These are phyloP conservation scores for Kodamaea sagamina DNA, from an alignment of 805 yeast genomes.

Conservation along the genomic window DNA sequence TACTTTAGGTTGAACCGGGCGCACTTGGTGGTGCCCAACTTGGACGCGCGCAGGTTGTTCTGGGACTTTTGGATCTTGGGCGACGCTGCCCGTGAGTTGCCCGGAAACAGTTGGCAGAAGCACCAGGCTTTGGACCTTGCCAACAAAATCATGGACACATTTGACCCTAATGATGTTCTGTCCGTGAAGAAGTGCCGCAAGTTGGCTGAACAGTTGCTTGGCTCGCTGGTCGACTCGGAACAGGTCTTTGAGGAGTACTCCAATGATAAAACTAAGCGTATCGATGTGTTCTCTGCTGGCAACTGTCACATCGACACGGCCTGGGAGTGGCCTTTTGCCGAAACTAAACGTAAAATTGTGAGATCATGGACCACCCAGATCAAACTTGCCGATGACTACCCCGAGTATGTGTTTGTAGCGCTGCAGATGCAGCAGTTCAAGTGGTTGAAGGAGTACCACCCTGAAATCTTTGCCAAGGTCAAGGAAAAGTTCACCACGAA, in stretches of 20 bases:
- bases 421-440: conserved; percentile 95
- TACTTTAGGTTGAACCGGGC: conserved; percentile 68
- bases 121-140: conserved; percentile 79
- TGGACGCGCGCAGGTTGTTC: conserved; percentile 73
- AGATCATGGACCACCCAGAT: conserved; percentile 95
- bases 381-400: conserved; percentile 79
- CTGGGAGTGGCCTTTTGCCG: conserved; percentile 99
- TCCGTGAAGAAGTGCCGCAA: conserved; percentile 65
- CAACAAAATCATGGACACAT: conserved; percentile 78
- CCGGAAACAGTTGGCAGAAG: conserved; percentile 76
- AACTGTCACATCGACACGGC: conserved; percentile 98
- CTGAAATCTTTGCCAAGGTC: conserved; percentile 66
- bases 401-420: conserved; percentile 92
- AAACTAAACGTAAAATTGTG: conserved; percentile 87
- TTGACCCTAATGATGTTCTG: conserved; percentile 67
- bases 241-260: conserved; percentile 51
- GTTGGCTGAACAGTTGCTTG: conserved; percentile 64
- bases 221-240: conserved; percentile 61
- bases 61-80: conserved; percentile 86
- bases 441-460: conserved; percentile 88
- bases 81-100: conserved; percentile 88
- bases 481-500: conserved; percentile 67
- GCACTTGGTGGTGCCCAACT: conserved; percentile 78
- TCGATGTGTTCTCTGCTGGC: conserved; percentile 82
- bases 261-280: conserved; percentile 37